Evolutionary conservation across 2,329 filamentous ascomycete genomes (phyloP).

Genomic region (Ophiocordyceps camponoti-rufipedis): DNA sequence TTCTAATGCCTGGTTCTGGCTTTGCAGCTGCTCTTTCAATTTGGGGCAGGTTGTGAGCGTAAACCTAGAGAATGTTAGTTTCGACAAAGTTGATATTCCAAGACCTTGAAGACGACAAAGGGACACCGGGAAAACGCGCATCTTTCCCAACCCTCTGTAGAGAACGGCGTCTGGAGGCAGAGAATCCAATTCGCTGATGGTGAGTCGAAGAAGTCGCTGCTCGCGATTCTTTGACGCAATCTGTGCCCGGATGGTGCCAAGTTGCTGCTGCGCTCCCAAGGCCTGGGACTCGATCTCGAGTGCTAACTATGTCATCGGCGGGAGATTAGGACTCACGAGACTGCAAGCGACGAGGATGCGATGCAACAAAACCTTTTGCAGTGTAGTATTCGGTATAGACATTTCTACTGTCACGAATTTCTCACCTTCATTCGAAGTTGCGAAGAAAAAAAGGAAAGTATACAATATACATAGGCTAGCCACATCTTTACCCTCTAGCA

Average conservation of each 20-base stretch:
- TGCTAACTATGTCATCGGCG: conserved; percentile 42
- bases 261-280: conserved; percentile 76
- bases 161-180: conserved; percentile 60
- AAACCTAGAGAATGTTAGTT: conserved; percentile 44
- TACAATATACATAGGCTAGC: too few species aligned
- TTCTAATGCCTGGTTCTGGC: conserved; percentile 58
- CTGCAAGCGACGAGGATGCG: too few species aligned
- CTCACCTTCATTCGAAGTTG: too few species aligned
- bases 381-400: too few species aligned
- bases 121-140: conserved; percentile 36
- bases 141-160: conserved; percentile 94
- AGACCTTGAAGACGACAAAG: neutral
- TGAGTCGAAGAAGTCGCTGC: conserved; percentile 74
- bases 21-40: conserved; percentile 57
- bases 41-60: conserved; percentile 55
- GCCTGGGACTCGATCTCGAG: conserved; percentile 90
- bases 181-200: conserved; percentile 61
- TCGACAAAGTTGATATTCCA: neutral
- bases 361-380: too few species aligned
- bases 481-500: too few species aligned
- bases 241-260: conserved; percentile 68
- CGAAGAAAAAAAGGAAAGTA: too few species aligned
- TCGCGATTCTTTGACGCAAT: conserved; percentile 76
- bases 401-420: too few species aligned
- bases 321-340: too few species aligned